Percentiles rank a stretch among this genome's conserved stretches.
Evolutionary conservation across 768 basidiomycete species (phyloP).

Genomic region (Sutorius australiensis): DNA sequence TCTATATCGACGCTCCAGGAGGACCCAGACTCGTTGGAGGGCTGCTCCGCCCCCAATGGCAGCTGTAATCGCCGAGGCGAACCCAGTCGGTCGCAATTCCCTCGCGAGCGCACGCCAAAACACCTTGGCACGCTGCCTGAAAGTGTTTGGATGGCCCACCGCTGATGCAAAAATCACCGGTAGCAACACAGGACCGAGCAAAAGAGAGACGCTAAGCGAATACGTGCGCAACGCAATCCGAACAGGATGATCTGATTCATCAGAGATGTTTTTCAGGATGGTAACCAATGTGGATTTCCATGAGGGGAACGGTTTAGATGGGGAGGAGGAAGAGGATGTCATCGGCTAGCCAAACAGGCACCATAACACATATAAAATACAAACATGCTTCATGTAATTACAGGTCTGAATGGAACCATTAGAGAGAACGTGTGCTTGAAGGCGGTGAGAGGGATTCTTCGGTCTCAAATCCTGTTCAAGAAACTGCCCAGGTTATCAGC

Average conservation of each 20-base stretch:
- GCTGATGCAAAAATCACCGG: slow-evolving; percentile 44
- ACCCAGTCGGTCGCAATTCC: slow-evolving; percentile 59
- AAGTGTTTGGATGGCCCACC: slow-evolving; percentile 17
- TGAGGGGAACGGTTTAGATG: background rate
- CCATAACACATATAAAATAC: background rate
- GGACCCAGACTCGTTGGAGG: slow-evolving; percentile 45
- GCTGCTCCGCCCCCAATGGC: slow-evolving; percentile 61
- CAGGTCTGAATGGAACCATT: background rate
- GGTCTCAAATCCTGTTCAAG: slow-evolving; percentile 2
- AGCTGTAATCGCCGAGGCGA: slow-evolving; percentile 64
- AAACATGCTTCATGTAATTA: slow-evolving; percentile 5
- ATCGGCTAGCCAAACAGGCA: background rate
- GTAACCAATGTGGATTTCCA: slow-evolving; percentile 1
- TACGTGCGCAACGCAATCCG: slow-evolving; percentile 68
- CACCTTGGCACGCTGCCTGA: slow-evolving; percentile 15
- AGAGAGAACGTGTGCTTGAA: background rate
- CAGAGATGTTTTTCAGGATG: slow-evolving; percentile 8
- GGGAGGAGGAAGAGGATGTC: slow-evolving; percentile 2
- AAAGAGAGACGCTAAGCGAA: slow-evolving; percentile 57
- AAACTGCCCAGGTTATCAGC: slow-evolving; percentile 18
- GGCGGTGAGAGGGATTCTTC: background rate
- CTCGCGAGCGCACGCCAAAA: slow-evolving; percentile 42
- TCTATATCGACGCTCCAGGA: slow-evolving; percentile 9
- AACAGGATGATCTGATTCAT: slow-evolving; percentile 46
- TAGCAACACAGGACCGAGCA: slow-evolving; percentile 61